phyloP scores from a whole-genome alignment of 768 basidiomycete species.

The Suillus lakei region DNA sequence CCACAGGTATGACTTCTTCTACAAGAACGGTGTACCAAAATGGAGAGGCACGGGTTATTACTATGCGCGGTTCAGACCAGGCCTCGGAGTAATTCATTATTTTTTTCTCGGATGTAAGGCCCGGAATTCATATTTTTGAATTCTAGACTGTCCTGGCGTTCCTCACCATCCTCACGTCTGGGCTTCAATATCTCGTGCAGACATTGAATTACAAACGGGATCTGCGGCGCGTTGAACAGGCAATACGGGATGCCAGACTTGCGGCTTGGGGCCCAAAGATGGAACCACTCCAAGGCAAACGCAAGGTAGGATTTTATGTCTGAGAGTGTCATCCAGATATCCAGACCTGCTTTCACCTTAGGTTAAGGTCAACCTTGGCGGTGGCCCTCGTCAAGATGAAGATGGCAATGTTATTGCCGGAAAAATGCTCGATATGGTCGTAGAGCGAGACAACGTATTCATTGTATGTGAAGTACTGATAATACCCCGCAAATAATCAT shows the following conservation, averaged over 20 bases:
- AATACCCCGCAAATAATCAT: not conserved
- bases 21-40: constrained; percentile 95
- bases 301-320: constrained; percentile 58
- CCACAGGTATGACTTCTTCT: constrained; percentile 89
- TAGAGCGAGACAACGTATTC: constrained; percentile 76
- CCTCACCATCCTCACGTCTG: constrained; percentile 76
- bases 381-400: constrained; percentile 52
- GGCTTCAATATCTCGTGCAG: constrained; percentile 82
- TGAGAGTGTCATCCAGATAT: not conserved
- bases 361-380: constrained; percentile 77
- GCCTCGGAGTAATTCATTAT: constrained; percentile 63
- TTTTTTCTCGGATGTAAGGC: constrained; percentile 7
- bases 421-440: constrained; percentile 78
- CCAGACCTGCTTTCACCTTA: constrained; percentile 29
- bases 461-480: constrained; percentile 49
- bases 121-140: constrained; percentile 13
- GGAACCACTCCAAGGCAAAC: constrained; percentile 61
- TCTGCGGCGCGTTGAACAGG: constrained; percentile 64
- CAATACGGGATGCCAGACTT: constrained; percentile 62
- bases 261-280: constrained; percentile 86
- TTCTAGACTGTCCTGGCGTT: constrained; percentile 75
- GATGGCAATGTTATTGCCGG: constrained; percentile 55
- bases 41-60: constrained; percentile 98
- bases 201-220: constrained; percentile 78
- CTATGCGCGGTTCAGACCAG: constrained; percentile 95